Percentiles rank a stretch among this genome's conserved stretches.
Evolutionary conservation across 352 stramenopile genomes (phyloP).

Genomic region (Pythium utonaiense): DNA sequence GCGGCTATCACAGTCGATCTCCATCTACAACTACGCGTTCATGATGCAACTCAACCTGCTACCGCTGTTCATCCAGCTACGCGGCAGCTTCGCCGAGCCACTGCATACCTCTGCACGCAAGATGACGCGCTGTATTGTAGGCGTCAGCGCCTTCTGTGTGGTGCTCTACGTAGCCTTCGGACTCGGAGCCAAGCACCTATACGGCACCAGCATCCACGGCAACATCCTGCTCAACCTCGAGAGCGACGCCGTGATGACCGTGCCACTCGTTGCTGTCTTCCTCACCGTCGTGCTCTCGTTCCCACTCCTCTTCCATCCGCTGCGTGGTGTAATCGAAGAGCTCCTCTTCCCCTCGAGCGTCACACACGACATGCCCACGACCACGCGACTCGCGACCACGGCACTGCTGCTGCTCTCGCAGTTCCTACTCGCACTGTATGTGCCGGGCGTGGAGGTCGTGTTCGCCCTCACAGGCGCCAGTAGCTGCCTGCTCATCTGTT

Average conservation of each 20-base stretch:
- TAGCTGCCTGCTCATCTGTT: conserved; percentile 71
- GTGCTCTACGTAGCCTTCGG: conserved; percentile 65
- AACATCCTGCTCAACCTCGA: conserved; percentile 84
- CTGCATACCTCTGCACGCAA: conserved; percentile 40
- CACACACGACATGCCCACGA: conserved; percentile 34
- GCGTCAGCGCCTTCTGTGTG: conserved; percentile 48
- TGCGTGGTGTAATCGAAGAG: conserved; percentile 60
- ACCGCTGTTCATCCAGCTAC: conserved; percentile 68
- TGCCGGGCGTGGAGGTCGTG: conserved; percentile 64
- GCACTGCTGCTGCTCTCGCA: conserved; percentile 53
- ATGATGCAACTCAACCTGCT: conserved; percentile 84
- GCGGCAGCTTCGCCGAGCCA: conserved; percentile 52
- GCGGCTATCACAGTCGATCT: conserved; percentile 50
- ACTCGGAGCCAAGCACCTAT: conserved; percentile 45
- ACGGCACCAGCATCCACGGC: conserved; percentile 47
- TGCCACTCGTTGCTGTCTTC: conserved; percentile 67
- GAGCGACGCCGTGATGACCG: conserved; percentile 59
- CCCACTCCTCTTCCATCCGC: conserved; percentile 68
- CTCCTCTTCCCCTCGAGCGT: conserved; percentile 44
- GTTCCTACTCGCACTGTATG: conserved; percentile 46
- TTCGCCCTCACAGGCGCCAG: conserved; percentile 66
- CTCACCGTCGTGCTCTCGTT: conserved; percentile 71
- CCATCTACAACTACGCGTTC: conserved; percentile 84
- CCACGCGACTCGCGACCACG: conserved; percentile 46
- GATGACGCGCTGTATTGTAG: conserved; percentile 52